Conservation (phyloP, 176 grass and related monocot species). For the Aegilops tauschii region DNA sequence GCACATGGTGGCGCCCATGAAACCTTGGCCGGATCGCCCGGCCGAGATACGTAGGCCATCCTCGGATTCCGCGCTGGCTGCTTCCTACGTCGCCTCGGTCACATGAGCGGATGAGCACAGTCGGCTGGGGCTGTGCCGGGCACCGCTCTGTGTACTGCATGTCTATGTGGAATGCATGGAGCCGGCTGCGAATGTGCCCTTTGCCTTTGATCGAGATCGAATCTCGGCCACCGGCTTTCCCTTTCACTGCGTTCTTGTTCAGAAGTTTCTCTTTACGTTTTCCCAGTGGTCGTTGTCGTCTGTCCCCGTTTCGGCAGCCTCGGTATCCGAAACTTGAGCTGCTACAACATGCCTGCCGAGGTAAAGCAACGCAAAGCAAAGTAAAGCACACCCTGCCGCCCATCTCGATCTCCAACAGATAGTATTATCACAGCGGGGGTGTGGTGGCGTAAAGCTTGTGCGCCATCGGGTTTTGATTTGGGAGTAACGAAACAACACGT, state of each 20-base stretch:
- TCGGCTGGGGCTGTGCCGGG: too few species aligned
- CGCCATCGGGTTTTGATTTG: not conserved
- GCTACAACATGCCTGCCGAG: not conserved
- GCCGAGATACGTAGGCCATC: not conserved
- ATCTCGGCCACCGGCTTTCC: not conserved
- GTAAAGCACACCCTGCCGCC: not conserved
- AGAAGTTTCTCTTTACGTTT: constrained; percentile 3
- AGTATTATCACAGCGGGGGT: too few species aligned
- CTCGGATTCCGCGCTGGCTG: not conserved
- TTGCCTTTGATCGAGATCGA: not conserved
- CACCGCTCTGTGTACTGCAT: too few species aligned
- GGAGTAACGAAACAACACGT: not conserved
- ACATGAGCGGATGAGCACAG: not conserved
- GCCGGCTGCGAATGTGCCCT: not conserved
- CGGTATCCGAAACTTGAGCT: not conserved
- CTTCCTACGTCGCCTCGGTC: not conserved
- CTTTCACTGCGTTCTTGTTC: not conserved
- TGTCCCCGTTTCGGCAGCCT: not conserved
- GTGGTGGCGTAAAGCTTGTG: not conserved
- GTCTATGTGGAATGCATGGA: not conserved
- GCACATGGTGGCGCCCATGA: constrained; percentile 26
- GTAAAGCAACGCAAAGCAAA: not conserved
- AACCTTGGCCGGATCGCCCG: not conserved
- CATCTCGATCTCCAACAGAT: not conserved
- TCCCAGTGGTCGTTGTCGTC: not conserved